Conservation (phyloP, 1,139 yeast species). For the Geotrichum armillariae region DNA sequence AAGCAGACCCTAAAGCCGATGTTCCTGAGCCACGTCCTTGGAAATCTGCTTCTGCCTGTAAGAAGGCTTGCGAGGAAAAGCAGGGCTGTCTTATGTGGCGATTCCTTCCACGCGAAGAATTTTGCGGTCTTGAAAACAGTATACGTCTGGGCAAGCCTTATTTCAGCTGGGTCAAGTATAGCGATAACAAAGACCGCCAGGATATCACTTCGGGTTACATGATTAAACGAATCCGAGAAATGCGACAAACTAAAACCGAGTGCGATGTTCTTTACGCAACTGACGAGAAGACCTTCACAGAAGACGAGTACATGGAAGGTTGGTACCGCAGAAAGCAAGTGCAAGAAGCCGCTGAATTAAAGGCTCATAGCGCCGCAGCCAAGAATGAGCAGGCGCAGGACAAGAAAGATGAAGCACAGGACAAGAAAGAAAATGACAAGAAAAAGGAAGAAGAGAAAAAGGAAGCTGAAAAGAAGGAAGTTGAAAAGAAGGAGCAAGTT, state of each 20-base stretch:
- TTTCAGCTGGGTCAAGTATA: slow-evolving; percentile 8
- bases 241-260: neutral
- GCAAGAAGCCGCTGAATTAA: slow-evolving; percentile 9
- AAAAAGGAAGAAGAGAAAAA: slow-evolving; percentile 26
- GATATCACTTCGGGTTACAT: slow-evolving; percentile 12
- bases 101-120: slow-evolving; percentile 25
- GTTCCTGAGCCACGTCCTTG: slow-evolving; percentile 27
- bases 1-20: slow-evolving; percentile 20
- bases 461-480: slow-evolving; percentile 35
- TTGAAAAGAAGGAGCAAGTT: slow-evolving; percentile 29
- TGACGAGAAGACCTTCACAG: slow-evolving; percentile 2
- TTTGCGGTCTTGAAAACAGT: slow-evolving; percentile 26
- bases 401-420: slow-evolving; percentile 10
- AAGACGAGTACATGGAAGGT: slow-evolving; percentile 12
- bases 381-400: slow-evolving; percentile 45
- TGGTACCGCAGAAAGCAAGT: slow-evolving; percentile 13
- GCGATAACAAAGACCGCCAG: slow-evolving; percentile 8
- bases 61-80: slow-evolving; percentile 27
- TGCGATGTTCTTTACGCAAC: slow-evolving; percentile 10
- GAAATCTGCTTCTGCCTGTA: slow-evolving; percentile 29
- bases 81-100: slow-evolving; percentile 33
- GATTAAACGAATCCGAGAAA: slow-evolving; percentile 10
- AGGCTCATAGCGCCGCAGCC: slow-evolving; percentile 1
- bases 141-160: neutral
- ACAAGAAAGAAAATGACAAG: neutral